phyloP scores from a whole-genome alignment of 768 basidiomycete species.

The Gloeophyllum trabeum region DNA sequence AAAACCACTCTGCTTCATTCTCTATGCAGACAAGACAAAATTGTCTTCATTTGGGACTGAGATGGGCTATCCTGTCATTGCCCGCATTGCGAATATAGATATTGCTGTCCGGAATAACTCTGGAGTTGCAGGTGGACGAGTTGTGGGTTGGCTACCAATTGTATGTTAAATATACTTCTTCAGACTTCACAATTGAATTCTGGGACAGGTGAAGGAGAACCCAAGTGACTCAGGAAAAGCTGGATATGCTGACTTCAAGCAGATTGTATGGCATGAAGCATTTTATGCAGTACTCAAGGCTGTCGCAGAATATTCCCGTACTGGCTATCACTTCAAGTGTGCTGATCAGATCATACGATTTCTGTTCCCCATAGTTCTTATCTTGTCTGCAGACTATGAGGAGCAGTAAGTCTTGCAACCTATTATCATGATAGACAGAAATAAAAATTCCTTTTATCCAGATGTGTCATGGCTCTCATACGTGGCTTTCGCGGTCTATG shows the following conservation, averaged over 20 bases:
- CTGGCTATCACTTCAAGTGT: slow-evolving; percentile 6
- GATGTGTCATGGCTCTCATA: slow-evolving; percentile 27
- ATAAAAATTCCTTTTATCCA: too few species aligned
- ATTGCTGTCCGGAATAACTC: slow-evolving; percentile 6
- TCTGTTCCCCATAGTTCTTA: slow-evolving; percentile 13
- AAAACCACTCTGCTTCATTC: slow-evolving; percentile 4
- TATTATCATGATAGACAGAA: too few species aligned
- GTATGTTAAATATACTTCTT: slow-evolving; percentile 5
- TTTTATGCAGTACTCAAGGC: slow-evolving; percentile 8
- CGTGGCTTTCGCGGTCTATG: slow-evolving; percentile 15
- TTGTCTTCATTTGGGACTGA: slow-evolving; percentile 9
- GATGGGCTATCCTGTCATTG: slow-evolving; percentile 11
- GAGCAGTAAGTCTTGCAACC: slow-evolving; percentile 17
- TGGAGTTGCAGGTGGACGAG: slow-evolving; percentile 6
- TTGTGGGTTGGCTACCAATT: slow-evolving; percentile 16
- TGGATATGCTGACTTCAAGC: slow-evolving; percentile 10
- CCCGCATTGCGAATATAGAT: slow-evolving; percentile 9
- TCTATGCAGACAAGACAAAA: slow-evolving; percentile 13
- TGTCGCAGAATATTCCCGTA: slow-evolving; percentile 3
- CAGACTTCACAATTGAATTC: too few species aligned
- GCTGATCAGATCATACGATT: too few species aligned
- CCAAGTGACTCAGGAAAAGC: slow-evolving; percentile 4
- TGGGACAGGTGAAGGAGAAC: slow-evolving; percentile 6
- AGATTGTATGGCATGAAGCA: slow-evolving; percentile 12
- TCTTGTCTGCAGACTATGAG: slow-evolving; percentile 17